Evolutionary conservation across 169 alveolate species (phyloP), one percentile per base, ranked within the genome.

Genomic region (Cryptosporidium parvum): DNA sequence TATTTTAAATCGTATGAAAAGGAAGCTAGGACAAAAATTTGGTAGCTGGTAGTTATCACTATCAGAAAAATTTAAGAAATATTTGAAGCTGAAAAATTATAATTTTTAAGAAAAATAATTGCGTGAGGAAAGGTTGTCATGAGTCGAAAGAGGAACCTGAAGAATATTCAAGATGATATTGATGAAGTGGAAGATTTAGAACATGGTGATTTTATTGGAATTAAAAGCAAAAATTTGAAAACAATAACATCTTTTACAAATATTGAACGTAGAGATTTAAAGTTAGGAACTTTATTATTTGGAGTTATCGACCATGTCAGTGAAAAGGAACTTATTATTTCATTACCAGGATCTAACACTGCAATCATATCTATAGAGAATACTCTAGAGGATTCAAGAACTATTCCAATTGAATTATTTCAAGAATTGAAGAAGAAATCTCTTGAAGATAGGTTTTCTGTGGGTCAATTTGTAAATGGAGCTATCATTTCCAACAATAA

Each of bases 311-410:
- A 80, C 37, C 51, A 59, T 4, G 89, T 80, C n/a, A 62, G 51
- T 44, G 89, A 80, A 18, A 80, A 62, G 23, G 89, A 80, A 33
- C 75, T 80, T 3, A 44, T 5, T 3, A 62, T 80, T 31, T 80
- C 89, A 42, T 44, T 80, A n/a, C 89, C 89, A 62, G 89, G 89
- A 4, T 45, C 56, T 33, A 59, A 80, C 68, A 44, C 59, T 31
- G 80, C 69, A 62, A 44, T 80, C 16, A 21, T 65, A 12, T 62
- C 89, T 26, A 33, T 62, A 18, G 75, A 62, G 9, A 80, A 80
- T 33, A 80, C 89, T 33, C 18, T 80, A 37, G 89, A 80, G 42
- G 75, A 62, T 3, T 37, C 72, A 14, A 26, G 5, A 21, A 48
- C 14, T 9, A 44, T 42, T 23, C 35, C 80, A 14, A 4, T 42